Evolutionary conservation across 495 filamentous ascomycete genomes (phyloP).

Genomic region (Schizothecium vesticola): DNA sequence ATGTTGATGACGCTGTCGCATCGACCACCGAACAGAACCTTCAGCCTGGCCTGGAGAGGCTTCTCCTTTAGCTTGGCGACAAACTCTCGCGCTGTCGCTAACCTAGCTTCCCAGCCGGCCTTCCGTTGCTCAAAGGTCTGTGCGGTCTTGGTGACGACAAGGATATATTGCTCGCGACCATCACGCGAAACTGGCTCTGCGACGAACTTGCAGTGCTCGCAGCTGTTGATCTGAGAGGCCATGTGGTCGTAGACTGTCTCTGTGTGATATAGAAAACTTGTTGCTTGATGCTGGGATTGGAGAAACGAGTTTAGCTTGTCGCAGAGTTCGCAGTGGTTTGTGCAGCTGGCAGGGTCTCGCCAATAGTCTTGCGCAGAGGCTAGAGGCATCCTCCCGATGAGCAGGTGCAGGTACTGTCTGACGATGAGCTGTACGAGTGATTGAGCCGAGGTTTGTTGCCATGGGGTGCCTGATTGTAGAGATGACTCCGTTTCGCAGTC

Average conservation of each 20-base stretch:
- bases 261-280: neutral
- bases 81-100: neutral
- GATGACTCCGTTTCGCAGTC: neutral
- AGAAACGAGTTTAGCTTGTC: neutral
- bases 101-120: neutral
- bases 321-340: neutral
- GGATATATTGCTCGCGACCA: neutral
- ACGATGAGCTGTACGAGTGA: too few relatives aligned
- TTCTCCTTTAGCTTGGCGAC: neutral
- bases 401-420: too few relatives aligned
- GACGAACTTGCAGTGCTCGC: neutral
- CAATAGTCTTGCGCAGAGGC: neutral
- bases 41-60: neutral
- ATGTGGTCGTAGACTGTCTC: neutral
- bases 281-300: neutral
- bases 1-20: neutral
- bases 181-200: neutral
- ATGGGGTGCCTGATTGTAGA: too few relatives aligned
- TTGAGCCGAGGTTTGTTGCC: too few relatives aligned
- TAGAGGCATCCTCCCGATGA: neutral
- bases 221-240: neutral
- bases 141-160: neutral
- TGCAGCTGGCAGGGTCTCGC: neutral
- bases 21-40: neutral
- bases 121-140: neutral